Base-by-base conservation (phyloP, 768 basidiomycete species). In the Agaricus bisporus region DNA sequence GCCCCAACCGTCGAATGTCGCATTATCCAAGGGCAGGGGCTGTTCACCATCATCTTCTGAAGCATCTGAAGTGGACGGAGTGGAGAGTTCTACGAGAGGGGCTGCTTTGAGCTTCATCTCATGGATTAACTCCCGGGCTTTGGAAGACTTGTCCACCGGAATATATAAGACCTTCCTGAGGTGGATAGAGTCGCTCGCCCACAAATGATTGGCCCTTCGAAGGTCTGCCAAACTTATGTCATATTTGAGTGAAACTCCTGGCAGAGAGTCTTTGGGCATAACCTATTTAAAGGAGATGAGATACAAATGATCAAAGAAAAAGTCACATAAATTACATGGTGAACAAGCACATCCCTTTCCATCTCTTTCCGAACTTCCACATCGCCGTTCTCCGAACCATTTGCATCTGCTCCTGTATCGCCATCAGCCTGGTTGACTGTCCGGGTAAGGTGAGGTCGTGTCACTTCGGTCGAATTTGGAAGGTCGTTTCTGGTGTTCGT, bases 131-230 rank as follows among this genome's bases (percentile, higher is more conserved):
- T 75, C 71, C 41, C 65, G 72, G 43, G 76, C 70, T 20, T 76
- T 76, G 28, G 76, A 70, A 20, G 81, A 75, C 57, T 75, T 75
- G 48, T 85, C 81, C 35, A 86, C 62, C 0, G 95, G 93, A 53
- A 98, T 86, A 61, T 88, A 85, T 35, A 97, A 80, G 5, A 82
- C 74, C 43, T 83, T 83, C 26, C 95, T 87, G 32, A 94, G 78
- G 69, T 95, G 91, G 43, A 99, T 88, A 1, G 91, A 79, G 65
- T 98, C 97, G 6, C 90, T 87, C 5, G 91, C 67, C 97, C 97
- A 99, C 7, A 99, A 74, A 59, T 94, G 91, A 67, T 99, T 99
- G 45, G 85, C 85, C 60, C 84, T 78, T 45, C 95, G 85, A 11
- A 99, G 78, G 12, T 88, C 85, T 25, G 90, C 79, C 49, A 97